A percentile compares a stretch with the other conserved stretches of the same genome.
phyloP scores from a whole-genome alignment of 306 rosid species.

The Quercus suber region DNA sequence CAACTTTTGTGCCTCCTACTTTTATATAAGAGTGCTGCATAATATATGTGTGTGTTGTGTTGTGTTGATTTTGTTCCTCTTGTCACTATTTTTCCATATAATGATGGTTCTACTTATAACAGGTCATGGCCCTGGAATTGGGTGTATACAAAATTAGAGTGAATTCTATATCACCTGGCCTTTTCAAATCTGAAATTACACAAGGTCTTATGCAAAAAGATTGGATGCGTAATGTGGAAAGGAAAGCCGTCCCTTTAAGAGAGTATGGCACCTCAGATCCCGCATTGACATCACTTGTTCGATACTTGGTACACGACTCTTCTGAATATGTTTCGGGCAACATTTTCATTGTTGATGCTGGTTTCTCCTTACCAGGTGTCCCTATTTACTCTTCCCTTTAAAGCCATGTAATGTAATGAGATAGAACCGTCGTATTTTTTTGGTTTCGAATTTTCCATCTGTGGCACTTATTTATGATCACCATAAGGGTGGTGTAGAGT shows the following conservation, averaged over 20 bases:
- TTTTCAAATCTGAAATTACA: constrained; percentile 81
- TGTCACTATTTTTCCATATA: neutral
- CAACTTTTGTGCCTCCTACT: neutral
- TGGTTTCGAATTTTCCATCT: too few relatives aligned
- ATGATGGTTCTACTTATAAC: neutral
- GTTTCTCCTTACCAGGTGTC: constrained; percentile 58
- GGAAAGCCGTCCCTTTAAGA: constrained; percentile 51
- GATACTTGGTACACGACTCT: constrained; percentile 69
- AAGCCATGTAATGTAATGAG: too few relatives aligned
- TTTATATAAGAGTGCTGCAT: neutral
- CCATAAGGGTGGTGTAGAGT: too few relatives aligned
- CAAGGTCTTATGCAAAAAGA: constrained; percentile 51
- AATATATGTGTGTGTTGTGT: neutral
- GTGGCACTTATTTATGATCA: too few relatives aligned
- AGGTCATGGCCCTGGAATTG: constrained; percentile 81
- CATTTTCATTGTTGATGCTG: constrained; percentile 56
- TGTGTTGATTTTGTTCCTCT: too few relatives aligned
- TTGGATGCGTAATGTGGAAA: constrained; percentile 56
- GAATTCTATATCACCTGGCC: constrained; percentile 69
- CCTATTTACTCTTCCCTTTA: constrained; percentile 76
- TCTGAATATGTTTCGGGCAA: constrained; percentile 65
- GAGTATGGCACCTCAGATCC: constrained; percentile 56
- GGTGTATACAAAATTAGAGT: constrained; percentile 69
- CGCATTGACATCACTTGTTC: constrained; percentile 65
- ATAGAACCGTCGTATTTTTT: too few relatives aligned